Conservation (phyloP, 2,329 filamentous ascomycete genomes). For the Alternaria triticina region DNA sequence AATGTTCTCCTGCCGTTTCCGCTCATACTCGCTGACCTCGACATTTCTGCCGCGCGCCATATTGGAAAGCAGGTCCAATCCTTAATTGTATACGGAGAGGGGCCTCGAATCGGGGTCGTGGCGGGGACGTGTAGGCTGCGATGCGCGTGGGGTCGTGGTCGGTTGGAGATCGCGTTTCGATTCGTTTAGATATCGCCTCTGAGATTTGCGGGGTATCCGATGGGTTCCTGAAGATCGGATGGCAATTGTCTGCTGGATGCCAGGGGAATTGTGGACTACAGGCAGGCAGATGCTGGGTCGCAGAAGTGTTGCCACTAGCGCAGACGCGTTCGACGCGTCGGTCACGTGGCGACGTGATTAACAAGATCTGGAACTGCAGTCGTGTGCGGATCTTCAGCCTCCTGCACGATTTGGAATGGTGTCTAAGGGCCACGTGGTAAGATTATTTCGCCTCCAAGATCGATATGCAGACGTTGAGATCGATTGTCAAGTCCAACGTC, state of each 20-base stretch:
- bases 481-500: neutral
- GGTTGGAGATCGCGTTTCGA: neutral
- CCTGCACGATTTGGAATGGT: neutral
- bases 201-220: slow-evolving; percentile 6
- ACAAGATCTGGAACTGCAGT: neutral
- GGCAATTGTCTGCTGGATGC: neutral
- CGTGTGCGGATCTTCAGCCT: neutral
- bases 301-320: slow-evolving; percentile 22
- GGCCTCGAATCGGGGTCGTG: neutral
- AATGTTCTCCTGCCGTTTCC: slow-evolving; percentile 83
- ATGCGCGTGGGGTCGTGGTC: slow-evolving; percentile 4
- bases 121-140: neutral
- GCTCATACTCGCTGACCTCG: slow-evolving; percentile 84
- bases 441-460: neutral
- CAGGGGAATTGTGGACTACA: neutral
- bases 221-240: slow-evolving; percentile 11
- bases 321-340: slow-evolving; percentile 17
- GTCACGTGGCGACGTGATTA: slow-evolving; percentile 20
- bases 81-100: neutral
- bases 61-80: neutral
- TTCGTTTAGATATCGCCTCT: neutral
- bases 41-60: slow-evolving; percentile 53
- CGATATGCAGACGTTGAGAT: neutral
- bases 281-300: neutral
- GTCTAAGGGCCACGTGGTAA: neutral